These are phyloP conservation scores for Xylariales sp. DNA, from an alignment of 2,329 filamentous ascomycete genomes.

Conservation along the genomic window DNA sequence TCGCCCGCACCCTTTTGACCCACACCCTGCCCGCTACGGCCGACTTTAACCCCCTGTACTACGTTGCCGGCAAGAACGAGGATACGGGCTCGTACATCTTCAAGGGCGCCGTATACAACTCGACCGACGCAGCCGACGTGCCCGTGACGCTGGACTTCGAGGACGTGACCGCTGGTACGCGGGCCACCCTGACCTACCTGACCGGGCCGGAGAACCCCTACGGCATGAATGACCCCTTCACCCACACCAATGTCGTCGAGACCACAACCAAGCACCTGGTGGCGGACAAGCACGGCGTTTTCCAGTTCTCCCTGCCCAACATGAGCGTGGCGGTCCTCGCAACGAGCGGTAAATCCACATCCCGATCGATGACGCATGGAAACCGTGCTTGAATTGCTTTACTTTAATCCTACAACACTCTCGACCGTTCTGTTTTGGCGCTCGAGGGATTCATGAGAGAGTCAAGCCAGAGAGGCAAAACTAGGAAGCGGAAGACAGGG, in stretches of 20 bases:
- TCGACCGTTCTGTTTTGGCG: no score
- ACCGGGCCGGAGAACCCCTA: constrained; percentile 37
- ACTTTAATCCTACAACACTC: no score
- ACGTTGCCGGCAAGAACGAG: constrained; percentile 42
- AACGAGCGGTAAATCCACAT: constrained; percentile 15
- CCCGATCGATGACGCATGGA: constrained; percentile 2
- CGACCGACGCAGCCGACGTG: constrained; percentile 37
- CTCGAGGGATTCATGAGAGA: no score
- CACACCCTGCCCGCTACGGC: constrained; percentile 39
- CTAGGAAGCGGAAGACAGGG: no score
- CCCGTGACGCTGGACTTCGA: constrained; percentile 42
- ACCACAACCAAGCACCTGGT: constrained; percentile 29
- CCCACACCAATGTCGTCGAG: constrained; percentile 42
- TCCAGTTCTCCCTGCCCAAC: constrained; percentile 46
- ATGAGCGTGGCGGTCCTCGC: constrained; percentile 52
- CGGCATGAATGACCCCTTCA: constrained; percentile 35
- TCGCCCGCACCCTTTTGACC: constrained; percentile 40
- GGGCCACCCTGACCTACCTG: constrained; percentile 28
- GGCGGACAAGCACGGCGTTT: constrained; percentile 38
- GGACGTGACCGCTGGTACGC: constrained; percentile 22
- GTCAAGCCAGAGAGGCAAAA: no score
- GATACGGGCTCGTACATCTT: constrained; percentile 37
- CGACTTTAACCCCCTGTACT: constrained; percentile 42
- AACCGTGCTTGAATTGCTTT: constrained; percentile 1
- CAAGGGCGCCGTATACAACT: constrained; percentile 51